Evolutionary conservation across 108 stramenopile species (phyloP).

Genomic region (Pelagomonas calceolata): DNA sequence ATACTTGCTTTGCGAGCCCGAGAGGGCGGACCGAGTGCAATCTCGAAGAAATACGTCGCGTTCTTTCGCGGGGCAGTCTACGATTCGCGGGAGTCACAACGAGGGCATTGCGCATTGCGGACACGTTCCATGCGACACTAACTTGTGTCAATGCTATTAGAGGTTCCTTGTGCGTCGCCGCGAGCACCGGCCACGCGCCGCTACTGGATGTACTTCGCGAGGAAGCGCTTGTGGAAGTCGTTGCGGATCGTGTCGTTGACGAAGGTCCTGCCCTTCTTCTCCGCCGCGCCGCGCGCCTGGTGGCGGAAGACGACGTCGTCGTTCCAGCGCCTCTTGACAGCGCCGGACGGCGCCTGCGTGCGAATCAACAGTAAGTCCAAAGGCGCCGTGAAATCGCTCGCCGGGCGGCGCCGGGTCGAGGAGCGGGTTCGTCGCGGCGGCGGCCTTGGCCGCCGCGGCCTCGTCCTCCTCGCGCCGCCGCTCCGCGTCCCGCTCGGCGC

Average conservation of each 20-base stretch:
- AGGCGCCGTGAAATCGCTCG: background rate
- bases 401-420: slow-evolving; percentile 41
- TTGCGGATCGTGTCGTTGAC: slow-evolving; percentile 93
- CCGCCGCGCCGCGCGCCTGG: slow-evolving; percentile 78
- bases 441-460: slow-evolving; percentile 53
- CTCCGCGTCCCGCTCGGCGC: slow-evolving; percentile 66
- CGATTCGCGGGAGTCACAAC: too few relatives aligned
- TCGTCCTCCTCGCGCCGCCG: slow-evolving; percentile 62
- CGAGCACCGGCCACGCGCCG: too few relatives aligned
- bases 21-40: too few relatives aligned
- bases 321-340: slow-evolving; percentile 79
- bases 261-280: slow-evolving; percentile 63
- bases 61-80: too few relatives aligned
- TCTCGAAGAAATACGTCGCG: too few relatives aligned
- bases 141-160: too few relatives aligned
- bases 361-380: background rate
- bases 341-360: slow-evolving; percentile 26
- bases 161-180: too few relatives aligned
- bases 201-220: slow-evolving; percentile 78
- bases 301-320: slow-evolving; percentile 95
- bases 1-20: too few relatives aligned
- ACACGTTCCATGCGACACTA: too few relatives aligned
- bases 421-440: slow-evolving; percentile 68
- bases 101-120: too few relatives aligned
- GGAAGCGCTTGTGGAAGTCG: slow-evolving; percentile 88